These are phyloP conservation scores for Penicillium dipodomyicola DNA, from an alignment of 495 filamentous ascomycete species.

Conservation along the genomic window DNA sequence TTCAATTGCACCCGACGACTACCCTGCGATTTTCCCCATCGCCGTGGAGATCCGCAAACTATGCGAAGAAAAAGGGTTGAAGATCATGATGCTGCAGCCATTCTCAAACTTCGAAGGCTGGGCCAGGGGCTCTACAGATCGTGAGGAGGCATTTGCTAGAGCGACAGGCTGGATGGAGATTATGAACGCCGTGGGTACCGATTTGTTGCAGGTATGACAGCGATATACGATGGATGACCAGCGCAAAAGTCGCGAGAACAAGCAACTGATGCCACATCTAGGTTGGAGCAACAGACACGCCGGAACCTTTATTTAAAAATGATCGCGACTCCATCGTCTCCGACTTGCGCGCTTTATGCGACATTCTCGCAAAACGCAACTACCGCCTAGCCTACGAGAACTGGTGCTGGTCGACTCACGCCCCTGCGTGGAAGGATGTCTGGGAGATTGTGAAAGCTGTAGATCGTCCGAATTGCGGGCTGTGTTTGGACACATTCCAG, in stretches of 20 bases:
- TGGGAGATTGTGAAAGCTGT: slow-evolving; percentile 64
- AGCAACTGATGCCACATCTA: slow-evolving; percentile 19
- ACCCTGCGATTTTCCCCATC: slow-evolving; percentile 49
- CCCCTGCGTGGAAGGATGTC: slow-evolving; percentile 63
- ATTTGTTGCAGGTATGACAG: slow-evolving; percentile 64
- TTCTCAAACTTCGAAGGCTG: slow-evolving; percentile 83
- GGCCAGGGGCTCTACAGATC: slow-evolving; percentile 53
- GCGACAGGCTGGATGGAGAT: slow-evolving; percentile 69
- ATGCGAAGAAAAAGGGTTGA: slow-evolving; percentile 52
- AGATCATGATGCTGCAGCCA: slow-evolving; percentile 73
- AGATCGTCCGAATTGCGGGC: slow-evolving; percentile 63
- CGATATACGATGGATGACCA: background rate
- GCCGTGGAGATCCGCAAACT: slow-evolving; percentile 51
- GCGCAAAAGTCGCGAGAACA: background rate
- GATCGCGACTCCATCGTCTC: slow-evolving; percentile 49
- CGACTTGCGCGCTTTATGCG: slow-evolving; percentile 63
- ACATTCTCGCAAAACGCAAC: slow-evolving; percentile 55
- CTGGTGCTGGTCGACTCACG: slow-evolving; percentile 79
- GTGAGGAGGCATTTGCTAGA: slow-evolving; percentile 63
- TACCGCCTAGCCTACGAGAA: slow-evolving; percentile 75
- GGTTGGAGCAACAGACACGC: slow-evolving; percentile 69
- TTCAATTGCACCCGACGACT: slow-evolving; percentile 56
- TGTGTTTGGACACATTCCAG: slow-evolving; percentile 84
- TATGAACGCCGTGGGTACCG: slow-evolving; percentile 67
- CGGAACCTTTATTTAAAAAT: slow-evolving; percentile 22